Percentiles rank a stretch among this genome's conserved stretches.
These are phyloP conservation scores for Alternaria gansuensis DNA, from an alignment of 2,329 filamentous ascomycete species.

Conservation along the genomic window DNA sequence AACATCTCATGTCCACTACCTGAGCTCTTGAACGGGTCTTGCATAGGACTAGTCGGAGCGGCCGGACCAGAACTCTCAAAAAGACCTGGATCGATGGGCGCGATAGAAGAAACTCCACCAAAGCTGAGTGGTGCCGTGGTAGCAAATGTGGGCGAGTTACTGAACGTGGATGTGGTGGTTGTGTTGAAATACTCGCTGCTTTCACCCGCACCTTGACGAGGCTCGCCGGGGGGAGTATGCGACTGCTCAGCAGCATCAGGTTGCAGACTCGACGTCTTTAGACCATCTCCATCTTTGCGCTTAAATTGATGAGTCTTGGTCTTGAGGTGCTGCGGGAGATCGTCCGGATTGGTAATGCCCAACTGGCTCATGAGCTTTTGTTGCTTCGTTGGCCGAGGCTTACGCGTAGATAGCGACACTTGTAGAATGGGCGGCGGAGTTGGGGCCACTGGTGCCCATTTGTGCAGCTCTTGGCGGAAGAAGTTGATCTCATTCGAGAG, in stretches of 20 bases:
- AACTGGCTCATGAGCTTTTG: slow-evolving; percentile 92
- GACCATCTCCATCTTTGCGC: slow-evolving; percentile 67
- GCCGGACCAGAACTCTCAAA: slow-evolving; percentile 46
- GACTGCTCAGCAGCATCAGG: slow-evolving; percentile 48
- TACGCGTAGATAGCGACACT: slow-evolving; percentile 88
- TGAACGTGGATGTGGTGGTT: slow-evolving; percentile 37
- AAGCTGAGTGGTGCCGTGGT: slow-evolving; percentile 44
- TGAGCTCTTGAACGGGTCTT: slow-evolving; percentile 51
- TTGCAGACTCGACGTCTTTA: slow-evolving; percentile 46
- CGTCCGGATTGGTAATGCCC: slow-evolving; percentile 88
- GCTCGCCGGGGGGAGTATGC: slow-evolving; percentile 51
- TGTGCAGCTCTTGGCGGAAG: slow-evolving; percentile 93
- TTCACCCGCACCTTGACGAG: slow-evolving; percentile 42
- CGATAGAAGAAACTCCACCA: slow-evolving; percentile 40
- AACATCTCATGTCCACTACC: slow-evolving; percentile 51
- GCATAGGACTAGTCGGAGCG: slow-evolving; percentile 46
- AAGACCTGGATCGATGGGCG: slow-evolving; percentile 50
- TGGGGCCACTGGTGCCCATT: slow-evolving; percentile 89
- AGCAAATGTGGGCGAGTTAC: slow-evolving; percentile 49
- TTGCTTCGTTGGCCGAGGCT: slow-evolving; percentile 94
- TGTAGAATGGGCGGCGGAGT: slow-evolving; percentile 86
- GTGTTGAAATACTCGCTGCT: slow-evolving; percentile 47
- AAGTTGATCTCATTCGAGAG: slow-evolving; percentile 96
- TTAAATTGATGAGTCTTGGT: slow-evolving; percentile 66
- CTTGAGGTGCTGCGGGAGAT: slow-evolving; percentile 83